Evolutionary conservation across 306 rosid genomes (phyloP), one percentile per base, ranked within the genome.

Genomic region (Vigna trinervia): DNA sequence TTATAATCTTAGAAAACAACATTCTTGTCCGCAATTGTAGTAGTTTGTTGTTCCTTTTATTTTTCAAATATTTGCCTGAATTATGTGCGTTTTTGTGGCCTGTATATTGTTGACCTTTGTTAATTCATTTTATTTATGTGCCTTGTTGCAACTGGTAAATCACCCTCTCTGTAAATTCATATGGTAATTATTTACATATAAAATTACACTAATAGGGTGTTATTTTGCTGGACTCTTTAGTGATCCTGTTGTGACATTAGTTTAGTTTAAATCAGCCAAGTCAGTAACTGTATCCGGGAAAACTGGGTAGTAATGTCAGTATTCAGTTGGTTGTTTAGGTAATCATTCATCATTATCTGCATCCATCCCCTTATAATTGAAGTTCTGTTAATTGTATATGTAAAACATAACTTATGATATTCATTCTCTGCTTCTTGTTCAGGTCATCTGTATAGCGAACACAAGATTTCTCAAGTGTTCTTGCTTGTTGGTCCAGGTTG

Each of bases 371-470:
- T 5, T 30, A 7, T 19, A 4, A 12, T 30, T 80, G 32, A 39
- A 61, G 38, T 19, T 62, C 15, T 74, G 14, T 28, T 32, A 68
- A 59, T 19, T 74, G 20, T 39, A 22, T 69, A 39, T 60, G 22
- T 68, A 17, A 45, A 39, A 46, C 77, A 58, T 46, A 65, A 79
- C 79, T 71, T 43, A 19, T 12, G 12, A 71, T 75, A 68, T 74
- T 82, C 39, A 66, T 66, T 66, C 8, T 54, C 30, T 74, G 50
- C 69, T 8, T 26, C 15, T 72, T 79, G 28, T 19, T 56, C 86
- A 85, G 89, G 76, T 76, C 82, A 71, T 82, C 86, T 4, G 84
- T 57, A 71, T 76, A 85, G 84, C 22, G 51, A 79, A 75, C 80
- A 66, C 69, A 39, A 38, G 47, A 52, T 28, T 48, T 69, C 34